Percentiles rank a stretch among this genome's conserved stretches.
Conservation (phyloP, 148 eudicot species). For the Dysphania ambrosioides region DNA sequence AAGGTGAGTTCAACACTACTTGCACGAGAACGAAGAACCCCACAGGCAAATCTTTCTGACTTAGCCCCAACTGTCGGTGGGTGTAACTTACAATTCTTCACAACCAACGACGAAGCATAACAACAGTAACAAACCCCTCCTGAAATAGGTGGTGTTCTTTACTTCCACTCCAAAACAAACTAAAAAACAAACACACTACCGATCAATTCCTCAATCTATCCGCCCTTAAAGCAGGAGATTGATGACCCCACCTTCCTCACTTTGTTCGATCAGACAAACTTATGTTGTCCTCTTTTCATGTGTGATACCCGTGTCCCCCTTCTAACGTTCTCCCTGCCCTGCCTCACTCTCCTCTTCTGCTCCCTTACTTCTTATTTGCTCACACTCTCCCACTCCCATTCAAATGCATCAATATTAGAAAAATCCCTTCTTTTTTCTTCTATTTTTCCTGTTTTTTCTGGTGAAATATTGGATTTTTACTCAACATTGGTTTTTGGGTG, state of each 20-base stretch:
- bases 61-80: constrained; percentile 1
- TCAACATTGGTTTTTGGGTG: neutral
- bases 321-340: no score
- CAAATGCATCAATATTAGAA: neutral
- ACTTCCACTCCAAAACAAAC: no score
- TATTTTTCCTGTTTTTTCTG: neutral
- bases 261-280: neutral
- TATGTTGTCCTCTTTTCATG: neutral
- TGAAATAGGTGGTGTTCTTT: no score
- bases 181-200: neutral
- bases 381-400: neutral
- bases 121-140: no score
- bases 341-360: neutral
- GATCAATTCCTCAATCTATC: constrained; percentile 9
- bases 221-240: neutral
- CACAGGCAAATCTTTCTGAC: neutral
- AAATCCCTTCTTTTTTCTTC: neutral
- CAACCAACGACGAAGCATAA: no score
- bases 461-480: neutral
- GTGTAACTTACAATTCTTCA: neutral
- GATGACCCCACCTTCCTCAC: neutral
- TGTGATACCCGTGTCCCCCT: constrained; percentile 12
- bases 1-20: no score
- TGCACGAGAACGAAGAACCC: no score
- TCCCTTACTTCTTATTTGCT: neutral